Evolutionary conservation across 306 rosid genomes (phyloP), one percentile per base, ranked within the genome.

Genomic region (Aeschynomene evenia): DNA sequence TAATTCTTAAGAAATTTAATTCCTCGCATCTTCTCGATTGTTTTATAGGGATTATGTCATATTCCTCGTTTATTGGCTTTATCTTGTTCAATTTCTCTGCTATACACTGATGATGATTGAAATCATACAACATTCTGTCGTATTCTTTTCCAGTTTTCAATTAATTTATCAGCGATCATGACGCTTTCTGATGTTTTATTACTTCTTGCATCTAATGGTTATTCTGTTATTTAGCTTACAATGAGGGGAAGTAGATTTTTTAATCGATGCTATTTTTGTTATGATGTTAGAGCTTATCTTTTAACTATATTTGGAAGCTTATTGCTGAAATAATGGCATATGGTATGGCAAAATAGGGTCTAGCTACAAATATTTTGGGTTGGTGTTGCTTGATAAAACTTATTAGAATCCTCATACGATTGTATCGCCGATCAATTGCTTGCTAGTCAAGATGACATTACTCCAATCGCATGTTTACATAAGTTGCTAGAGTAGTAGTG

Each of bases 1-100:
- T 50, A 53, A 40, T 66, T 34, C 66, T 9, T 21, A 43, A 58
- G 63, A 34, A 58, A 59, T 76, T 56, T 24, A 40, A 70, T 39
- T 50, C 26, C 21, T 65, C 49, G 39, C 21, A 59, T 40, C 26
- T 58, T 15, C 43, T 46, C 3, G 12, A 53, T 68, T 6, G 67
- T 63, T 77, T 33, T 2, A 13, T 2, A 63, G 24, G 64, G 36
- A 45, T 66, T 14, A 5, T 15, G 2, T 45, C 7, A 5, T 28
- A 24, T 70, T 16, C 51, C 8, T 36, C 33, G 0, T 68, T 36
- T 52, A 2, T 39, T 68, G 57, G 16, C 49, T 62, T 36, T 62
- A 7, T 72, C n/a, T 29, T 40, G 14, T 46, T 18, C 63, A 2
- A 67, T 49, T 51, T 43, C 13, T 56, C 8, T 45, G 46, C 13